Evolutionary conservation across 306 rosid species (phyloP), one percentile per base, ranked within the genome.

Genomic region (Sesbania bispinosa): DNA sequence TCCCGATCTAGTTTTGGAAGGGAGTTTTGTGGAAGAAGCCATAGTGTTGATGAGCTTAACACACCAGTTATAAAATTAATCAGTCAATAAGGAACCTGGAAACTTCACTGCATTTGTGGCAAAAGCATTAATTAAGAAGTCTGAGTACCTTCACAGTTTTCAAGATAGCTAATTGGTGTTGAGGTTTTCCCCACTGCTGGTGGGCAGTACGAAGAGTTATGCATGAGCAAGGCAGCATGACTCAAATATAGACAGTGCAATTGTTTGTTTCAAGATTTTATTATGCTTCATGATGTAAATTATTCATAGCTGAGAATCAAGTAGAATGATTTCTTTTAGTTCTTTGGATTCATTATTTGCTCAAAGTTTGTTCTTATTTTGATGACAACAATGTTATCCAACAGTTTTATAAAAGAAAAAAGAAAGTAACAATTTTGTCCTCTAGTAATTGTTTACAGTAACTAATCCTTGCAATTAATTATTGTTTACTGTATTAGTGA

Each of bases 61-160:
- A 79, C 36, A 76, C 79, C 73, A 75, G 64, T 77, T 74, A 74
- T 75, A 81, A 79, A 84, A 70, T 81, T 81, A 81, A 79, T 81
- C 79, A 84, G 88, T 82, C 83, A 82, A 86, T 84, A 84, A 69
- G 79, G 83, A 69, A 79, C 82, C 68, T 69, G 64, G 77, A 77
- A 74, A 81, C 67, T 77, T 80, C 52, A 63, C 73, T 67, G 70
- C 74, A 20, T 77, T 81, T 73, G 72, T 74, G 58, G 72, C 63
- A 63, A 78, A 79, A 78, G 80, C 57, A 45, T 89, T n/a, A n/a
- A n/a, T n/a, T 7, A 69, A 48, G 69, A 79, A 77, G 42, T 87
- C 86, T 41, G 96, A 66, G 79, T 58, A 50, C 76, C 71, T 76
- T 66, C 70, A 20, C 65, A 48, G 71, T 79, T 71, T 80, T 71